Base-by-base conservation (phyloP, 495 filamentous ascomycete genomes). In the Aspergillus asperescens region DNA sequence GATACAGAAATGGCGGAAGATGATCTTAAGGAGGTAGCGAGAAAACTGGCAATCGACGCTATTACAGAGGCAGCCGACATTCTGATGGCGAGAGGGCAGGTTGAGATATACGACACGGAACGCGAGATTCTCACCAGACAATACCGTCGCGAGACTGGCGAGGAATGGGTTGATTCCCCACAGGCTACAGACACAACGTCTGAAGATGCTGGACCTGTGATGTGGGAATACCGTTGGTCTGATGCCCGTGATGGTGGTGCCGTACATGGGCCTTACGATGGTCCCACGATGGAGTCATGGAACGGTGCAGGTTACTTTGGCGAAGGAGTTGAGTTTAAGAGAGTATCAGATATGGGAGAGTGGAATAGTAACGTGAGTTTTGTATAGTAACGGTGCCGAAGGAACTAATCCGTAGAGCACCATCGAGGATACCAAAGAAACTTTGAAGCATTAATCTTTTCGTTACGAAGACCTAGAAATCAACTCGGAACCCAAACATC, bases 191-290 rank as follows among this genome's bases (percentile, higher is more conserved):
- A 69, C 3, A 55, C 28, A 15, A 56, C 29, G 20, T 28, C 55
- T 4, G 59, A 61, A 15, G 56, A 63, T 3, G 57, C 66, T 27
- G 65, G 61, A 10, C 60, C 58, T 13, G 76, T 72, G 50, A 81
- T 83, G 76, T 98, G 92, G 92, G 87, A 97, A 65, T 97, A 86
- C 62, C 73, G 88, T 23, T 97, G 93, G 93, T 83, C 80, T 12
- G 90, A 95, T 60, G 89, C 84, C 35, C 76, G 89, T n/a, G 93
- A 95, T 61, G 85, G 81, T 3, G 88, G 81, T 0, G 77, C 82
- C 42, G 77, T 79, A 27, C 87, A 97, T 67, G 94, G 93, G 0
- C 90, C 91, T 1, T 98, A 91, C 64, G 88, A 95, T 60, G 83
- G 79, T 12, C 59, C 73, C 0, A 89, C 84, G 42, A 98, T 98